Percentiles rank a stretch among this genome's conserved stretches.
Conservation (phyloP, 192 early-diverging fungal species). For the Coemansia asiatica region DNA sequence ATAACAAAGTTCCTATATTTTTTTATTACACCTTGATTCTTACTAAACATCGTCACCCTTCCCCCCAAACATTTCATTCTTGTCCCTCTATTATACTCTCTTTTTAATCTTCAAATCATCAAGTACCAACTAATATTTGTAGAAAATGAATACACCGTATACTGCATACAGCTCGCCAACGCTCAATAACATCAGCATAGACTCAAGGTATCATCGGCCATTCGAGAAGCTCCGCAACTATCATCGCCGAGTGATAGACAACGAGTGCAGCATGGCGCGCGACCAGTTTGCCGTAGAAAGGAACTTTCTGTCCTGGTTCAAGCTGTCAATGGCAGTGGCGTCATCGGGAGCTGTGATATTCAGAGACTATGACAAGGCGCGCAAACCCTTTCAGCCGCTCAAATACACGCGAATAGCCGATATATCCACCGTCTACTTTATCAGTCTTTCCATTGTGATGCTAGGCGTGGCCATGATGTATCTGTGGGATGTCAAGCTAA, state of each 20-base stretch:
- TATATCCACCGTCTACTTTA: constrained; percentile 22
- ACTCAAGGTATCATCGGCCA: not conserved
- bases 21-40: too few species aligned
- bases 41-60: too few species aligned
- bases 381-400: not conserved
- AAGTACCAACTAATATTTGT: too few species aligned
- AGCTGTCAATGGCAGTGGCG: constrained; percentile 31
- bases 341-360: constrained; percentile 26
- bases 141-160: not conserved
- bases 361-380: not conserved
- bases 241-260: constrained; percentile 25
- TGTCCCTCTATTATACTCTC: too few species aligned
- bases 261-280: constrained; percentile 51
- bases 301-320: constrained; percentile 52
- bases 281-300: constrained; percentile 52
- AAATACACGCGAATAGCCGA: constrained; percentile 13
- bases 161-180: not conserved
- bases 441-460: constrained; percentile 22
- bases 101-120: too few species aligned
- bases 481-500: constrained; percentile 17
- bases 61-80: too few species aligned
- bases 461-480: constrained; percentile 24
- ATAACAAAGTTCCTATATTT: too few species aligned
- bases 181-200: constrained; percentile 1
- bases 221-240: not conserved